Conservation (phyloP, 495 filamentous ascomycete species). For the Pyrenula massariospora region DNA sequence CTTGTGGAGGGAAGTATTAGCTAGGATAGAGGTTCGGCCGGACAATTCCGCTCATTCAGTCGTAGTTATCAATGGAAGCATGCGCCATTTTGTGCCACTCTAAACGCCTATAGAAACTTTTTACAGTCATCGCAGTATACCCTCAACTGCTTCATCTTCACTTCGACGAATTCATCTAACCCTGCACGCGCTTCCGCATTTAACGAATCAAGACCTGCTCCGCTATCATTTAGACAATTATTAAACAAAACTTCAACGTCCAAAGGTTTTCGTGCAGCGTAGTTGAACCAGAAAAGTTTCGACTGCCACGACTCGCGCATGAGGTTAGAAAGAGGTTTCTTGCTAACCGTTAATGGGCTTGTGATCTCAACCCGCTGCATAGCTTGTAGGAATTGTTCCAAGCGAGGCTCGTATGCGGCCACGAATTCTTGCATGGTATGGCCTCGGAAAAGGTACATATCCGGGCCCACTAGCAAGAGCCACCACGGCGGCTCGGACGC, state of each 20-base stretch:
- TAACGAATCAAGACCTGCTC: slow-evolving; percentile 17
- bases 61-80: too few species aligned
- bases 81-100: neutral
- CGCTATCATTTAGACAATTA: slow-evolving; percentile 19
- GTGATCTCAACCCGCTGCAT: slow-evolving; percentile 15
- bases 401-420: slow-evolving; percentile 20
- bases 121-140: neutral
- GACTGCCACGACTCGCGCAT: slow-evolving; percentile 29
- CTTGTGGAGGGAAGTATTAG: too few species aligned
- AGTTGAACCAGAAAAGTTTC: slow-evolving; percentile 30
- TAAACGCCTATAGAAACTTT: neutral
- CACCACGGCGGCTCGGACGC: slow-evolving; percentile 29
- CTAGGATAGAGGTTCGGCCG: too few species aligned
- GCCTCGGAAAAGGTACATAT: slow-evolving; percentile 21
- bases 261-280: slow-evolving; percentile 26
- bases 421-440: slow-evolving; percentile 21
- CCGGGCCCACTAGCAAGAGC: slow-evolving; percentile 24
- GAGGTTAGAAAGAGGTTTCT: slow-evolving; percentile 17
- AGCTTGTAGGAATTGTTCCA: slow-evolving; percentile 18
- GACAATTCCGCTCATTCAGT: too few species aligned
- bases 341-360: slow-evolving; percentile 7
- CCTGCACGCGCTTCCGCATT: slow-evolving; percentile 16
- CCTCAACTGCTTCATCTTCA: neutral
- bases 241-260: slow-evolving; percentile 30
- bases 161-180: neutral